Percentiles rank a stretch among this genome's conserved stretches.
Conservation (phyloP, 2,329 filamentous ascomycete species). For the Pseudogymnoascus sp. region DNA sequence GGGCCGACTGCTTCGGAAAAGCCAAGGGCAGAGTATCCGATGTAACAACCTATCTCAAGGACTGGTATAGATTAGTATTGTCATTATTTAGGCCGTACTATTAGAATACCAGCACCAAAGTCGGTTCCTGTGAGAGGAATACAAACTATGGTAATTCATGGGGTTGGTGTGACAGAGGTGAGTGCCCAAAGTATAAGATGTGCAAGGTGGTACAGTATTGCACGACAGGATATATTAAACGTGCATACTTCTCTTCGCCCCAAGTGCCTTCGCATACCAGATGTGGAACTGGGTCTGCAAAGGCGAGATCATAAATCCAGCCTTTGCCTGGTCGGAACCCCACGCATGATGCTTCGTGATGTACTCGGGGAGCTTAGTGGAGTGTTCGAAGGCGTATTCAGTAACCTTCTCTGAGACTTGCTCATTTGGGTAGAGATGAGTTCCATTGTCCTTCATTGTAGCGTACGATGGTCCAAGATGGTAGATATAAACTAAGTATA, state of each 20-base stretch:
- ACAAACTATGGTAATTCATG: not conserved
- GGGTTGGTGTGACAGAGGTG: not conserved
- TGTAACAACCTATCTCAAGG: constrained; percentile 26
- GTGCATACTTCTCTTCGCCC: constrained; percentile 21
- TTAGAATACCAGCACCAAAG: not conserved
- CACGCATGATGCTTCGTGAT: constrained; percentile 37
- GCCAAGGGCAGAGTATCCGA: constrained; percentile 24
- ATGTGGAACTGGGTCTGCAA: constrained; percentile 21
- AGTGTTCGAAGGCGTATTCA: constrained; percentile 37
- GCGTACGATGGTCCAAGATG: not conserved
- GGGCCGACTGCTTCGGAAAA: constrained; percentile 23
- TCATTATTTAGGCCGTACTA: not conserved
- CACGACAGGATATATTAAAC: not conserved
- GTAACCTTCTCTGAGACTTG: constrained; percentile 36
- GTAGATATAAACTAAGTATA: not conserved
- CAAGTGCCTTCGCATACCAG: constrained; percentile 20
- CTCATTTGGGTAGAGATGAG: constrained; percentile 37
- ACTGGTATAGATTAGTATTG: constrained; percentile 17
- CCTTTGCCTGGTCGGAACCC: constrained; percentile 16
- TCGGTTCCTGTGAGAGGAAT: not conserved
- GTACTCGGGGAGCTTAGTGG: constrained; percentile 35
- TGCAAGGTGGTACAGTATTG: not conserved
- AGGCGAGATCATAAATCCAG: constrained; percentile 23
- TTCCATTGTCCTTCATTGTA: constrained; percentile 23
- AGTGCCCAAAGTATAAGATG: not conserved